Percentiles rank a stretch among this genome's conserved stretches.
Conservation (phyloP, 1,284 basidiomycete genomes). For the Mrakiaceae sp. region DNA sequence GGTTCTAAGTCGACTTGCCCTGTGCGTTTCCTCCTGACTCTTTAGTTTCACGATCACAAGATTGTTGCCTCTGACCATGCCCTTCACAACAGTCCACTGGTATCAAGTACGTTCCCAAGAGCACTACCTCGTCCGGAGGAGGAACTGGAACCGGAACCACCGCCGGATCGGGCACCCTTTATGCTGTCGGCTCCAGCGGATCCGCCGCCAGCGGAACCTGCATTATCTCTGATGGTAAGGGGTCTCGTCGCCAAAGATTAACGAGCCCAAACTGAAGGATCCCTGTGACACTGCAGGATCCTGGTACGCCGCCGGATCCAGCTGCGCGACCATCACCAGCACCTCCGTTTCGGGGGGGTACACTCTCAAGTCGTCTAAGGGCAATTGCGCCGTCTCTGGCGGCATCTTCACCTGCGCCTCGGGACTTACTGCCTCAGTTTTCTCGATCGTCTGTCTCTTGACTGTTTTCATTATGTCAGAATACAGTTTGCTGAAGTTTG, state of each 20-base stretch:
- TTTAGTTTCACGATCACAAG: neutral
- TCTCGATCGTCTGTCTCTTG: neutral
- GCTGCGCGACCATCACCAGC: neutral
- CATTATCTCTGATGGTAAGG: slow-evolving; percentile 8
- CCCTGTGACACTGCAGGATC: neutral
- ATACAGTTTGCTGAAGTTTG: neutral
- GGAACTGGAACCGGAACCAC: slow-evolving; percentile 4
- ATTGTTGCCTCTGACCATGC: neutral
- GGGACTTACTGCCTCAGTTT: slow-evolving; percentile 1
- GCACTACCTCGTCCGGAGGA: slow-evolving; percentile 11
- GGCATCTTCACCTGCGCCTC: slow-evolving; percentile 6
- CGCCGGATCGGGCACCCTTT: slow-evolving; percentile 12
- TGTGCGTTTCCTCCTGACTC: slow-evolving; percentile 8
- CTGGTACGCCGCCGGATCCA: slow-evolving; percentile 7
- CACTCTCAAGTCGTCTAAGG: slow-evolving; percentile 14
- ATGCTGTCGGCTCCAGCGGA: slow-evolving; percentile 3
- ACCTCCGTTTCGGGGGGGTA: neutral
- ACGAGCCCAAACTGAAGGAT: neutral
- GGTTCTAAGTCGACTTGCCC: slow-evolving; percentile 21
- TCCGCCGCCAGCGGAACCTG: slow-evolving; percentile 3
- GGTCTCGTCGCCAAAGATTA: neutral
- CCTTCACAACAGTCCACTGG: slow-evolving; percentile 14
- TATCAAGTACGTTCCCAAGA: slow-evolving; percentile 18
- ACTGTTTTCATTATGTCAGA: neutral
- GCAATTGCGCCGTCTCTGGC: slow-evolving; percentile 5